Conservation (phyloP, 2,329 filamentous ascomycete genomes). For the Penicillium sp. region DNA sequence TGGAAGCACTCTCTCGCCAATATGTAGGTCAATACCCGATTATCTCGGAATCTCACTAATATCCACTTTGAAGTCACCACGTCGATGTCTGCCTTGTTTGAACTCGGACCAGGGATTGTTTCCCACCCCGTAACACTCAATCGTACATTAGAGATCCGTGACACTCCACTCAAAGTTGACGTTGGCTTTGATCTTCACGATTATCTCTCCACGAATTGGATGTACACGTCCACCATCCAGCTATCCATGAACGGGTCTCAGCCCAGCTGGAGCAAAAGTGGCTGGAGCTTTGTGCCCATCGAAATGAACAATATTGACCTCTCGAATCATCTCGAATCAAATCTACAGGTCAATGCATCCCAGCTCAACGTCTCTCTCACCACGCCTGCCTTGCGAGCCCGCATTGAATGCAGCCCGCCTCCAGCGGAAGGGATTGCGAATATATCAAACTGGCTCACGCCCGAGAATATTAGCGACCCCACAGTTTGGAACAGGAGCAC, state of each 20-base stretch:
- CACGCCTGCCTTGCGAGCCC: conserved; percentile 13
- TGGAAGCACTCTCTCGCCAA: conserved; percentile 8
- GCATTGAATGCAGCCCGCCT: conserved; percentile 10
- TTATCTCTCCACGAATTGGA: conserved; percentile 9
- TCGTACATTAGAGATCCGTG: conserved; percentile 9
- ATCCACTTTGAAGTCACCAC: conserved; percentile 8
- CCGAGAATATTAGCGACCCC: conserved; percentile 1
- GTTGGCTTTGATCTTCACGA: not conserved
- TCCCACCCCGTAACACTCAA: conserved; percentile 5
- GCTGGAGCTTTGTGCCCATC: conserved; percentile 16
- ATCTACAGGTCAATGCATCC: not conserved
- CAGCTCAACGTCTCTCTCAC: conserved; percentile 9
- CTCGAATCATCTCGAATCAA: not conserved
- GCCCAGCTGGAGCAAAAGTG: conserved; percentile 19
- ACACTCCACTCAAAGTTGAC: conserved; percentile 5
- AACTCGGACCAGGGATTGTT: conserved; percentile 9
- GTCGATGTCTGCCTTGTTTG: conserved; percentile 16
- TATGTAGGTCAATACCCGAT: conserved; percentile 9
- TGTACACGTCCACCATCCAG: conserved; percentile 18
- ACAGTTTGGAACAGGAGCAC: conserved; percentile 11
- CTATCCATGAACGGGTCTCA: conserved; percentile 14
- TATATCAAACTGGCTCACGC: conserved; percentile 6
- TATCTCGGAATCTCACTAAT: not conserved
- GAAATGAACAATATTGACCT: not conserved
- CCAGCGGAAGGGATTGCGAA: conserved; percentile 2